Evolutionary conservation across 163 green algal species (phyloP), one percentile per base, ranked within the genome.

Genomic region (Prototheca stagnorum): DNA sequence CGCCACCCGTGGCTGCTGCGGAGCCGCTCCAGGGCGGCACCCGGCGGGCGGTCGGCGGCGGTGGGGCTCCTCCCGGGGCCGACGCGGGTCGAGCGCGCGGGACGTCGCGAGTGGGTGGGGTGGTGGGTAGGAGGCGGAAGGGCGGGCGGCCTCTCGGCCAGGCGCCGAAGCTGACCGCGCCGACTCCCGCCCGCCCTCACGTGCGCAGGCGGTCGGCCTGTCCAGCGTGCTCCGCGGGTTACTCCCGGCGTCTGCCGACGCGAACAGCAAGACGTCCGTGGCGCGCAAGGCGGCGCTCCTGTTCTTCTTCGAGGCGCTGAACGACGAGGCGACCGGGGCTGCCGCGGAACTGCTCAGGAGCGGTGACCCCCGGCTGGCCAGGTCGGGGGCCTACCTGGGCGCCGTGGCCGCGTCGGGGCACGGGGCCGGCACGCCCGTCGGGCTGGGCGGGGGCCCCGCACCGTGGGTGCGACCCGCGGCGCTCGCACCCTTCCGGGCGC

Each of bases 401-500:
- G 40, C 22, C 40, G 9, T 28, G 17, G 8, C 28, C 40, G 9
- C 29, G 40, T 27, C 40, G 5, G 40, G 40, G 11, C 14, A 8
- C 40, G n/a, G 40, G 11, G 40, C 40, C 16, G 40, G 40, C 17
- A 47, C 40, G 40, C 40, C 40, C 40, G 29, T 23, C 17, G 5
- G 14, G 11, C 29, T 33, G 22, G 17, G 29, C 40, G n/a, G 22
- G 22, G 9, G 40, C 40, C 11, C 5, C 19, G 22, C 1, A 61
- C 56, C 41, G 39, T 17, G 39, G 40, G 0, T 47, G 51, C 7
- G 54, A 62, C 7, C 40, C 65, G 45, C 20, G 54, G 53, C 19
- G 64, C 54, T 26, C 70, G 41, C n/a, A n/a, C 52, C 65, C 34
- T 40, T 74, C 47, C 25, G 60, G 39, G n/a, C 59, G 21, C 26